Conservation (phyloP, 2,329 filamentous ascomycete species). For the Harringtonia aguacate region DNA sequence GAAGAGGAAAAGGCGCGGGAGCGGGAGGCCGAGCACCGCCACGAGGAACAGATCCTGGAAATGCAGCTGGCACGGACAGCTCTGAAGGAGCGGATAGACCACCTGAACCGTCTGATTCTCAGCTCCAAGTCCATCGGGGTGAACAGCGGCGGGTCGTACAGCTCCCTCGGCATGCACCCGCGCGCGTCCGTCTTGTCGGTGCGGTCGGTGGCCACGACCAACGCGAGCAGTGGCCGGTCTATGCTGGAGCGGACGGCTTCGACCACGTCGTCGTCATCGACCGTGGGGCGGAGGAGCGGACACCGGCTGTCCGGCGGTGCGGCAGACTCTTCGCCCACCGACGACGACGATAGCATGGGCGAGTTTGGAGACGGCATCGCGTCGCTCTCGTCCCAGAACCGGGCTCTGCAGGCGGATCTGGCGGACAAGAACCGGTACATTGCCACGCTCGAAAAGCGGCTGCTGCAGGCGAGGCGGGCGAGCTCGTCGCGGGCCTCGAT, state of each 20-base stretch:
- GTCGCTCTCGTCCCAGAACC: conserved; percentile 72
- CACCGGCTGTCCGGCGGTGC: conserved; percentile 27
- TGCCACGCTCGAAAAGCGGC: conserved; percentile 78
- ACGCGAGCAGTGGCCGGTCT: conserved; percentile 24
- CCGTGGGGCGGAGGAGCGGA: conserved; percentile 40
- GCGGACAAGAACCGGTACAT: conserved; percentile 98
- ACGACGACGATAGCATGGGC: conserved; percentile 62
- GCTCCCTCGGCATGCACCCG: conserved; percentile 53
- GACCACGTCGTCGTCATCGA: conserved; percentile 52
- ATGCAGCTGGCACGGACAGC: conserved; percentile 96
- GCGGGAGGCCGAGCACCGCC: conserved; percentile 71
- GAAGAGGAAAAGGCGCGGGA: conserved; percentile 65
- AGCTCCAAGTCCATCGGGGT: conserved; percentile 95
- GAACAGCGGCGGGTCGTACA: conserved; percentile 65
- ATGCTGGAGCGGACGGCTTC: conserved; percentile 55
- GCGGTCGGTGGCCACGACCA: conserved; percentile 42
- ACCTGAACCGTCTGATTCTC: conserved; percentile 87
- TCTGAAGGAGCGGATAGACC: conserved; percentile 92
- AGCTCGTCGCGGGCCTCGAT: conserved; percentile 82
- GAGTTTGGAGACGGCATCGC: conserved; percentile 83
- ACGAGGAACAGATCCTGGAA: conserved; percentile 96
- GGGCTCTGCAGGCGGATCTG: conserved; percentile 87
- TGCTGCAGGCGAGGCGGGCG: conserved; percentile 80
- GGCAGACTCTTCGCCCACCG: conserved; percentile 27
- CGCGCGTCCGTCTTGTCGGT: conserved; percentile 48